Evolutionary conservation across 2,329 filamentous ascomycete species (phyloP), one percentile per base, ranked within the genome.

Genomic region (Helotiales sp.): DNA sequence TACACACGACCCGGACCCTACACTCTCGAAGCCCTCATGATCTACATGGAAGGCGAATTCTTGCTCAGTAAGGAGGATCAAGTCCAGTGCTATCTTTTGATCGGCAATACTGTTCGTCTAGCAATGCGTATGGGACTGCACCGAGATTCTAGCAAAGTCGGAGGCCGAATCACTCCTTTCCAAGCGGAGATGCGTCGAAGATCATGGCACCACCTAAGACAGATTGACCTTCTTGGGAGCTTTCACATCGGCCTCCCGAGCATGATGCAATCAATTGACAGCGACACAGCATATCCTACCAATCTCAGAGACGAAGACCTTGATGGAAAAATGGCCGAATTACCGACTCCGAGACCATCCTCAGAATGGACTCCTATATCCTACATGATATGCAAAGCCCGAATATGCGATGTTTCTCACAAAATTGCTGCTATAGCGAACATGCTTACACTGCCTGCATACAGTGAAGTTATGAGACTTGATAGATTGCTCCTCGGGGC

Each of bases 171-270:
- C 38, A 82, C 85, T 1, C 85, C 88, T 5, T 92, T 89, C 65
- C 83, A 91, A 73, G 89, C 84, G 77, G 90, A 93, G 75, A 91
- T 89, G 81, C 78, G 86, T 59, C 77, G 85, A 33, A 76, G 86
- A 56, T 69, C 80, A 63, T 84, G 81, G 82, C 77, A 79, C 61
- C 74, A 83, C 61, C 76, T 78, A 2, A 70, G 76, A 25, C 83
- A 87, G 66, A 77, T 88, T 47, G 87, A 90, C 66, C 71, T 86
- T 2, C 71, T 89, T 3, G 83, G 86, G 25, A 82, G 84, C 1
- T 88, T 88, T 66, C 86, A 89, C 66, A 79, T 88, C 59, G 87
- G 87, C 2, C 74, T 90, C 54, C 87, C 87, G 2, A 80, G 80
- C 66, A 86, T 89, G 82, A 77, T 88, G 44, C 79, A 84, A 56